Evolutionary conservation across 2,329 filamentous ascomycete genomes (phyloP).

Genomic region (Domatiomyces globalis): DNA sequence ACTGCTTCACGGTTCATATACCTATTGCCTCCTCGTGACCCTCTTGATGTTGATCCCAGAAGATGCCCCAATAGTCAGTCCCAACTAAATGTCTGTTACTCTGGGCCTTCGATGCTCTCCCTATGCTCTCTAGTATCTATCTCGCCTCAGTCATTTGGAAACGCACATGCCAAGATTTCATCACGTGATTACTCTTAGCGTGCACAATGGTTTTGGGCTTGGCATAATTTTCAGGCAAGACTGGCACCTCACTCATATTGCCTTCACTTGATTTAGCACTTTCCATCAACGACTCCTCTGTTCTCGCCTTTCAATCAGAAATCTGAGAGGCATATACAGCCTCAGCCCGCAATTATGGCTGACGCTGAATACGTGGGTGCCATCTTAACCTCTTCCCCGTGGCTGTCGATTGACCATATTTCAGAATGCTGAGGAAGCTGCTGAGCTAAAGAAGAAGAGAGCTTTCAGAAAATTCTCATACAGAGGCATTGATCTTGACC

Average conservation of each 20-base stretch:
- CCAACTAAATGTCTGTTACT: not conserved
- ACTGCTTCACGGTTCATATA: not conserved
- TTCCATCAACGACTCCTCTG: conserved; percentile 22
- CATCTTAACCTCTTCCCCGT: not conserved
- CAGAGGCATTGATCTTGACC: conserved; percentile 97
- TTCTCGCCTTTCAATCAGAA: conserved; percentile 32
- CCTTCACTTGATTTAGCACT: not conserved
- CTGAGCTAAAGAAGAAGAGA: conserved; percentile 99
- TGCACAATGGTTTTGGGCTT: conserved; percentile 1
- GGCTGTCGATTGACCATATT: conserved; percentile 12
- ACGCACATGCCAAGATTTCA: conserved; percentile 9
- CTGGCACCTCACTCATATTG: not conserved
- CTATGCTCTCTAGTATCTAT: not conserved
- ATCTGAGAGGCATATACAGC: conserved; percentile 32
- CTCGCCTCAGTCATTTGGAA: not conserved
- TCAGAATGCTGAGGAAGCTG: conserved; percentile 93
- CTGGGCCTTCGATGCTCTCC: not conserved
- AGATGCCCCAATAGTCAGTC: not conserved
- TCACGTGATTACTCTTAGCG: conserved; percentile 7
- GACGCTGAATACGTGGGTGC: conserved; percentile 72
- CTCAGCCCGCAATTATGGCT: conserved; percentile 58
- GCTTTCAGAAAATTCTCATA: conserved; percentile 99
- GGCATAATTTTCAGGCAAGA: conserved; percentile 1
- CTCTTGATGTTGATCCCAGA: not conserved
- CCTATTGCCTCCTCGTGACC: not conserved